Base-by-base conservation (phyloP, 805 yeast genomes). In the Limtongia smithiae region DNA sequence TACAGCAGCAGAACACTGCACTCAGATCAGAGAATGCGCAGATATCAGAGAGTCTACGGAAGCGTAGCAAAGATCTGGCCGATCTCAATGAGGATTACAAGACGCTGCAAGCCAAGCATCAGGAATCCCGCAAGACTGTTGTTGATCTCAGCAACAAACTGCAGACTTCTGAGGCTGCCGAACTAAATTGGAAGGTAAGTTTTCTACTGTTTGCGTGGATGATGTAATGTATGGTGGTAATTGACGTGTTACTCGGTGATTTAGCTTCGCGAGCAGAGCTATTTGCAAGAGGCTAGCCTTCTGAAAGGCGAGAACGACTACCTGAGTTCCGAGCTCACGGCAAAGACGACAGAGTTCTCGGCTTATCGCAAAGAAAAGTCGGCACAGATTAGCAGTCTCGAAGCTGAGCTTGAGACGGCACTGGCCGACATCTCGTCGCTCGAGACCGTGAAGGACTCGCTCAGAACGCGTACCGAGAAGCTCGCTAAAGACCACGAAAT, bases 241-340 rank as follows among this genome's bases (percentile, higher is more conserved):
- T 30, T 20, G 7, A 54, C 62, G 7, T 62, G n/a, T n/a, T n/a
- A n/a, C n/a, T n/a, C n/a, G n/a, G n/a, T n/a, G n/a, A n/a, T n/a
- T n/a, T n/a, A 67, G 50, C 57, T 72, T 35, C 68, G 65, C 37
- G 57, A 68, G 20, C 72, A 73, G 45, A 64, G 68, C 32, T 56
- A 71, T 5, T 65, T 65, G 30, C 76, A 71, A 46, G 80, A 78
- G 44, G 45, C 75, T 4, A 71, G 68, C 21, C 63, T 69, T n/a
- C 56, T 72, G 15, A 66, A 71, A 17, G 64, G 67, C 32, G 68
- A 66, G 44, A 77, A 71, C 50, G 71, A 68, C 15, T 66, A 74
- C 65, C 59, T 77, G 2, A 72, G 78, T 34, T 52, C 65, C 3
- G 71, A 73, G 48, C 60, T 77, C 15, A 60, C 64, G 15, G 50